These are phyloP conservation scores for Acacia melanoxylon DNA, from an alignment of 306 rosid species.

Conservation along the genomic window DNA sequence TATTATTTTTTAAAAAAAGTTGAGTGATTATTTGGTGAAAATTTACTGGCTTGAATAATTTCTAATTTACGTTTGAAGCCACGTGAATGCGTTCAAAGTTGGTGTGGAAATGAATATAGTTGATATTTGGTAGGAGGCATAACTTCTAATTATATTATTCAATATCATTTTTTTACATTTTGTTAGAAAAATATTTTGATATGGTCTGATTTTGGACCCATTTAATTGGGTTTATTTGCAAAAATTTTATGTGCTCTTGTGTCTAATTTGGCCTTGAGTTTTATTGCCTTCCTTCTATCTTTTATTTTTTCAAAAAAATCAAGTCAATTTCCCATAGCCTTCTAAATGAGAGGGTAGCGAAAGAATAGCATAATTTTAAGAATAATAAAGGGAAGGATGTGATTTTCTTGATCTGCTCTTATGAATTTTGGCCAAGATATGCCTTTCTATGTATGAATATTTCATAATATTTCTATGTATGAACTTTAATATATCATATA, in stretches of 20 bases:
- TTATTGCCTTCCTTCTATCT: background rate
- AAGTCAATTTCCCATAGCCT: background rate
- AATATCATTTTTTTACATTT: background rate
- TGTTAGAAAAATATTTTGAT: background rate
- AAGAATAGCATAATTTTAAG: background rate
- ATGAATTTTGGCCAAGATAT: background rate
- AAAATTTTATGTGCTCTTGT: background rate
- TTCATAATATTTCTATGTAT: background rate
- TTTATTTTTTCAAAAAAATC: background rate
- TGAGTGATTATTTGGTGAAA: background rate
- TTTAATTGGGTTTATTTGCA: background rate
- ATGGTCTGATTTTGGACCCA: background rate
- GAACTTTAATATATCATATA: too few species aligned
- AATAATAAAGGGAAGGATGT: background rate
- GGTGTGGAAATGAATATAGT: constrained; percentile 9
- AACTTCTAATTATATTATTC: constrained; percentile 5
- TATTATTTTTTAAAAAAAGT: background rate
- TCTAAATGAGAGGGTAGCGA: background rate
- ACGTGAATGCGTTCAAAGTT: constrained; percentile 13
- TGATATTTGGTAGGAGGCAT: background rate
- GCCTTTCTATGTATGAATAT: too few species aligned
- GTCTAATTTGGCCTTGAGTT: too few species aligned
- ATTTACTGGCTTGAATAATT: constrained; percentile 21
- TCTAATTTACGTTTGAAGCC: constrained; percentile 20
- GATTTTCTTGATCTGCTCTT: background rate